Conservation (phyloP, 2,329 filamentous ascomycete genomes). For the Cercospora canescens region DNA sequence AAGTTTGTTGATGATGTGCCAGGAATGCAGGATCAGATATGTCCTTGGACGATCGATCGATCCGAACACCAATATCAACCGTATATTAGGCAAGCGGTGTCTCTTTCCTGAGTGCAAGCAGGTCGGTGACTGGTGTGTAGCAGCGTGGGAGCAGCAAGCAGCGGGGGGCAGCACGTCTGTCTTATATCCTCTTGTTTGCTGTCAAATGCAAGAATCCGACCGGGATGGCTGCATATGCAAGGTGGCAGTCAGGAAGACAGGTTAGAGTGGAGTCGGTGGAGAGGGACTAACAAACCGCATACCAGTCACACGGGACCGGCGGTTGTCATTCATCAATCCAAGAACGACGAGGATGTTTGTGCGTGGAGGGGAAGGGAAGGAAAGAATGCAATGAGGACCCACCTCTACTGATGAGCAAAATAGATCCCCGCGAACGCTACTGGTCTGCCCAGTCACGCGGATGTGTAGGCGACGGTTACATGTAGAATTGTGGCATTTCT, state of each 20-base stretch:
- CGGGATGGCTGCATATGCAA: constrained; percentile 15
- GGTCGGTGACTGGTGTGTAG: constrained; percentile 1
- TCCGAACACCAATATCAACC: background rate
- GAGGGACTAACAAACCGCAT: constrained; percentile 6
- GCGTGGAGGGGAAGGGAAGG: background rate
- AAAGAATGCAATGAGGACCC: constrained; percentile 4
- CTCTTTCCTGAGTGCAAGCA: constrained; percentile 1
- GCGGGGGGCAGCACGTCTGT: constrained; percentile 11
- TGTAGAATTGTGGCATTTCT: constrained; percentile 9
- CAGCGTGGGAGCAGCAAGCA: constrained; percentile 7
- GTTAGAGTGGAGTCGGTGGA: background rate
- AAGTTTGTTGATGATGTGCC: constrained; percentile 4
- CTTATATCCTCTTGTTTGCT: constrained; percentile 18
- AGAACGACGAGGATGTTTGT: background rate
- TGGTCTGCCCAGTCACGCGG: constrained; percentile 20
- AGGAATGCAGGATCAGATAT: background rate
- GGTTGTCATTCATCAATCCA: constrained; percentile 4
- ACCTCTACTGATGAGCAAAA: constrained; percentile 12
- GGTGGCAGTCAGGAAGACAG: constrained; percentile 6
- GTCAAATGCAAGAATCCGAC: constrained; percentile 15
- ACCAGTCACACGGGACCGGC: constrained; percentile 8
- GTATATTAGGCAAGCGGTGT: background rate
- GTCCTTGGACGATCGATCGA: background rate
- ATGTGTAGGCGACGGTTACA: constrained; percentile 11
- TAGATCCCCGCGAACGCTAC: background rate